A percentile compares a stretch with the other conserved stretches of the same genome.
phyloP scores from a whole-genome alignment of 75 land plant genomes.

The Cunninghamia lanceolata region DNA sequence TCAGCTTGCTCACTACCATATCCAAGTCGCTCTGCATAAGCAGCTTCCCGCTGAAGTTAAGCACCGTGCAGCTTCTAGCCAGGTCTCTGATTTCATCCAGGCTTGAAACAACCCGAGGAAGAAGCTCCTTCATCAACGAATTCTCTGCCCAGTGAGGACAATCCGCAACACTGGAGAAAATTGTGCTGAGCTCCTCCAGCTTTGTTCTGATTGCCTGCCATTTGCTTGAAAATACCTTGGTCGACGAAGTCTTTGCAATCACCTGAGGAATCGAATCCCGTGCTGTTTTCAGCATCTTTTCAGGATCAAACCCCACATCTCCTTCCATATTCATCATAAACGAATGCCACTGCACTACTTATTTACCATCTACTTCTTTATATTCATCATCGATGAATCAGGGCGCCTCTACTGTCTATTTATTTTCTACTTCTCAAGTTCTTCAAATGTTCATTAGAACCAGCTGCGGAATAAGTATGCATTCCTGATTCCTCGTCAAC shows the following conservation, averaged over 20 bases:
- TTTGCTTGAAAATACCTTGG: slow-evolving; percentile 41
- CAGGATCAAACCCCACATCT: background rate
- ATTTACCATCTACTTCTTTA: background rate
- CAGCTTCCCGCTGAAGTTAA: slow-evolving; percentile 75
- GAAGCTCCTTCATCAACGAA: background rate
- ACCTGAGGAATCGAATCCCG: slow-evolving; percentile 21
- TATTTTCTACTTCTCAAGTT: too few relatives aligned
- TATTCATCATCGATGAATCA: background rate
- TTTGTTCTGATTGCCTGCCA: slow-evolving; percentile 47
- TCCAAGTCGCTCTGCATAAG: slow-evolving; percentile 84
- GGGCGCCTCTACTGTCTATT: too few relatives aligned
- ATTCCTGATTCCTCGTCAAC: too few relatives aligned
- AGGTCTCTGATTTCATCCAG: slow-evolving; percentile 38
- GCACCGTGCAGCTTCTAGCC: slow-evolving; percentile 43
- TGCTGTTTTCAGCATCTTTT: background rate
- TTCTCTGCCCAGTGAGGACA: slow-evolving; percentile 14
- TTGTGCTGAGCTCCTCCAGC: slow-evolving; percentile 37
- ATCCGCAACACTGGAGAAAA: slow-evolving; percentile 14
- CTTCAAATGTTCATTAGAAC: too few relatives aligned
- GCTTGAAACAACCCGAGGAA: slow-evolving; percentile 25
- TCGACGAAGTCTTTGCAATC: slow-evolving; percentile 31
- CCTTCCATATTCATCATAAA: background rate
- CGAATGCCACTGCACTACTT: background rate
- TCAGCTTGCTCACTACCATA: slow-evolving; percentile 38
- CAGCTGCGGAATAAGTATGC: too few relatives aligned